Evolutionary conservation across 768 basidiomycete species (phyloP).

Genomic region (Kwoniella dendrophila): DNA sequence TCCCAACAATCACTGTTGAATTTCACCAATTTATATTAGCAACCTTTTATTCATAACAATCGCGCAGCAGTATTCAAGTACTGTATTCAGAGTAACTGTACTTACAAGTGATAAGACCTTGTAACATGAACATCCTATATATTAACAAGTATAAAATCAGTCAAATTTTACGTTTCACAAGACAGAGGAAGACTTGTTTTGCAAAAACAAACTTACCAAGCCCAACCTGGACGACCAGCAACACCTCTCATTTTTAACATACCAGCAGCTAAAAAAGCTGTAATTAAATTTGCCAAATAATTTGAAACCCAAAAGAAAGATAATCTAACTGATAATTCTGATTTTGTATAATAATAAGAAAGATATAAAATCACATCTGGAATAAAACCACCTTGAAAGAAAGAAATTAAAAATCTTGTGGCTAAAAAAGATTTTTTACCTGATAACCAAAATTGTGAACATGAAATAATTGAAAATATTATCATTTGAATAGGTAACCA

Average conservation of each 20-base stretch:
- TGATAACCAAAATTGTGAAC: slow-evolving; percentile 65
- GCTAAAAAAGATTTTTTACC: slow-evolving; percentile 64
- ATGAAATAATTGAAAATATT: slow-evolving; percentile 64
- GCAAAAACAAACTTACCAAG: too few relatives aligned
- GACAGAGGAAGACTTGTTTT: too few relatives aligned
- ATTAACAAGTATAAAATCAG: slow-evolving; percentile 53
- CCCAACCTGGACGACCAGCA: slow-evolving; percentile 59
- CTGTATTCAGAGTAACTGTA: neutral
- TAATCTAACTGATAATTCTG: slow-evolving; percentile 38
- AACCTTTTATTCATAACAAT: neutral
- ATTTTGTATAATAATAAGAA: slow-evolving; percentile 66
- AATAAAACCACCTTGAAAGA: slow-evolving; percentile 63
- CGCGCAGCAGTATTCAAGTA: too few relatives aligned
- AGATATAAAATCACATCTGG: slow-evolving; percentile 69
- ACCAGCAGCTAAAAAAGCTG: slow-evolving; percentile 69
- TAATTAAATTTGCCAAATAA: slow-evolving; percentile 56
- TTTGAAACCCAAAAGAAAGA: slow-evolving; percentile 45
- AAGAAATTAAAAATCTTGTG: slow-evolving; percentile 57
- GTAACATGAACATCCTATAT: slow-evolving; percentile 67
- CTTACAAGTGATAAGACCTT: slow-evolving; percentile 48
- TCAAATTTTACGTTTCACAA: neutral
- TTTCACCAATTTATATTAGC: neutral
- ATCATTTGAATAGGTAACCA: slow-evolving; percentile 54
- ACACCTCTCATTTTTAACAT: slow-evolving; percentile 64
- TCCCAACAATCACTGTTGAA: slow-evolving; percentile 38